Evolutionary conservation across 805 yeast genomes (phyloP).

Genomic region (Wickerhamiella occidentalis): DNA sequence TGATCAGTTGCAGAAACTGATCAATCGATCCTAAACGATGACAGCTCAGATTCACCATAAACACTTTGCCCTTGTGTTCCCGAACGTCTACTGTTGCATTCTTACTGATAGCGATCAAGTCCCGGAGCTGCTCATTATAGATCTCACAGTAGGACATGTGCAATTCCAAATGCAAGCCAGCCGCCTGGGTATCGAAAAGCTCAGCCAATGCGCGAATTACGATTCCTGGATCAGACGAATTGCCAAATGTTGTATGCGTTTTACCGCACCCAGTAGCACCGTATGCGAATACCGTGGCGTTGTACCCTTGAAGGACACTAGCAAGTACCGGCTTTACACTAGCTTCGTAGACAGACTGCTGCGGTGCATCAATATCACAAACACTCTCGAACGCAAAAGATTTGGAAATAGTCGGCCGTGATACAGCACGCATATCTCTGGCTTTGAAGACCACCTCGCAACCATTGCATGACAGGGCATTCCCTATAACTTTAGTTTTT

Average conservation of each 20-base stretch:
- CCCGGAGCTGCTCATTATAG: conserved; percentile 80
- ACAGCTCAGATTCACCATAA: conserved; percentile 60
- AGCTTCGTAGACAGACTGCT: conserved; percentile 49
- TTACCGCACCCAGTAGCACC: conserved; percentile 97
- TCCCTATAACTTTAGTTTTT: conserved; percentile 48
- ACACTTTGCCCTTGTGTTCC: conserved; percentile 55
- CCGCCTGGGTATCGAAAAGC: conserved; percentile 53
- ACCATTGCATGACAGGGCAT: conserved; percentile 66
- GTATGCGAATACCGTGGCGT: conserved; percentile 87
- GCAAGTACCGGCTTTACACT: conserved; percentile 66
- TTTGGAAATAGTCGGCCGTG: conserved; percentile 7
- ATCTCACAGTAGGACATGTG: conserved; percentile 64
- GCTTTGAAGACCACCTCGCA: not conserved
- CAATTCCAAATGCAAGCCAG: conserved; percentile 46
- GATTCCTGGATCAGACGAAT: conserved; percentile 60
- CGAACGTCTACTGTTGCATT: conserved; percentile 36
- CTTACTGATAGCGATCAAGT: conserved; percentile 49
- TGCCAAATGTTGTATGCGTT: conserved; percentile 79
- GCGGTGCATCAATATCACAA: conserved; percentile 54
- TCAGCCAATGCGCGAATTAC: conserved; percentile 70
- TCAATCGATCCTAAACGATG: conserved; percentile 39
- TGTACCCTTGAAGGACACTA: conserved; percentile 68
- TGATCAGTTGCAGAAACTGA: conserved; percentile 18
- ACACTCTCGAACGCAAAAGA: conserved; percentile 67
- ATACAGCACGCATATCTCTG: conserved; percentile 21